Evolutionary conservation across 352 stramenopile species (phyloP).

Genomic region (Phytophthora multivora): DNA sequence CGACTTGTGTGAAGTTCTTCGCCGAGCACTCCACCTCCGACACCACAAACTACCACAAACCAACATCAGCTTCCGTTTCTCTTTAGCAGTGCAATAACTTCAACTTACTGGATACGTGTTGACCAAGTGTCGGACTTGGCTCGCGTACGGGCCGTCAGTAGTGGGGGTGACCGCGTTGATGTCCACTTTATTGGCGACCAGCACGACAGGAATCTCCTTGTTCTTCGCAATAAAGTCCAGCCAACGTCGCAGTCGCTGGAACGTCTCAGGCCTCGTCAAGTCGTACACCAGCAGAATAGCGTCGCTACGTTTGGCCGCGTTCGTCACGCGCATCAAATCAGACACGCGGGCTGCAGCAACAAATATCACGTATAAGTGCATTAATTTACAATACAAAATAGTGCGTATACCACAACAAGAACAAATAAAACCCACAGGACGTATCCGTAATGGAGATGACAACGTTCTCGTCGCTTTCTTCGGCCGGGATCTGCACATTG

Average conservation of each 20-base stretch:
- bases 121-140: slow-evolving; percentile 70
- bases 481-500: slow-evolving; percentile 88
- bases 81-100: neutral
- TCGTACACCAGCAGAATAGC: slow-evolving; percentile 90
- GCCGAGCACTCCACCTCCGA: slow-evolving; percentile 86
- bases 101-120: slow-evolving; percentile 69
- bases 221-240: slow-evolving; percentile 88
- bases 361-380: neutral
- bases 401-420: neutral
- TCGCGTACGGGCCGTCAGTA: slow-evolving; percentile 65
- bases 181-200: slow-evolving; percentile 91
- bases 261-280: slow-evolving; percentile 82
- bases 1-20: slow-evolving; percentile 89
- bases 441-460: slow-evolving; percentile 91
- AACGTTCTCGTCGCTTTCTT: slow-evolving; percentile 90
- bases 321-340: slow-evolving; percentile 86
- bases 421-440: slow-evolving; percentile 53
- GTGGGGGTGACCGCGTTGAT: slow-evolving; percentile 72
- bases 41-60: slow-evolving; percentile 68
- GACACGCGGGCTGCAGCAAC: slow-evolving; percentile 59
- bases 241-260: slow-evolving; percentile 83
- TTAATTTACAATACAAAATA: neutral
- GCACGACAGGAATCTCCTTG: slow-evolving; percentile 87
- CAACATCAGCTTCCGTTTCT: neutral
- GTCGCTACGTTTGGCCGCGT: slow-evolving; percentile 84